Evolutionary conservation across 257 asterid genomes (phyloP).

Genomic region (Gentiana straminea): DNA sequence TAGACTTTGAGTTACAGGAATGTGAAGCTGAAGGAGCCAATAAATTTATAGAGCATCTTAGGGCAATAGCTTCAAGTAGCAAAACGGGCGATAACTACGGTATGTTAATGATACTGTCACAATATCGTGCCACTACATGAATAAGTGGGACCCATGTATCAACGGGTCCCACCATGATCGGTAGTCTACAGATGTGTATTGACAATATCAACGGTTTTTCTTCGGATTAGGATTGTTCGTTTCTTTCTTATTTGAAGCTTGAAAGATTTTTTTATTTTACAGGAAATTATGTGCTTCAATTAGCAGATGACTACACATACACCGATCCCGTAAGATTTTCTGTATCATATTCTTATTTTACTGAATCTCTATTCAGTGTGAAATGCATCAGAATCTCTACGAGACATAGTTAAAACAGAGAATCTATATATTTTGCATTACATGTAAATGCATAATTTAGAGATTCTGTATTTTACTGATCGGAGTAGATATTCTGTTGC

Average conservation of each 20-base stretch:
- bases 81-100: constrained; percentile 73
- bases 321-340: constrained; percentile 75
- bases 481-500: too few relatives aligned
- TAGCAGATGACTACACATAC: constrained; percentile 92
- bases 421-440: too few relatives aligned
- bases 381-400: too few relatives aligned
- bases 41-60: constrained; percentile 58
- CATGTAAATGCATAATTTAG: too few relatives aligned
- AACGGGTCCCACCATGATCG: too few relatives aligned
- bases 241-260: constrained; percentile 5
- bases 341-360: constrained; percentile 6
- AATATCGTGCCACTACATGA: too few relatives aligned
- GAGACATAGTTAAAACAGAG: too few relatives aligned
- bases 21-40: constrained; percentile 90
- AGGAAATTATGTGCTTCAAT: constrained; percentile 71
- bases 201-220: not conserved
- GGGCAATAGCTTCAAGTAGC: constrained; percentile 60
- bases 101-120: constrained; percentile 12
- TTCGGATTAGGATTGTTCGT: not conserved
- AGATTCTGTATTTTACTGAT: too few relatives aligned
- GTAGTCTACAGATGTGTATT: too few relatives aligned
- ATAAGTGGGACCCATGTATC: too few relatives aligned
- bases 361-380: not conserved
- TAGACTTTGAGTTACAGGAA: constrained; percentile 37
- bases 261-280: constrained; percentile 17